Evolutionary conservation across 768 basidiomycete genomes (phyloP).

Genomic region (Nidularia pulvinata): DNA sequence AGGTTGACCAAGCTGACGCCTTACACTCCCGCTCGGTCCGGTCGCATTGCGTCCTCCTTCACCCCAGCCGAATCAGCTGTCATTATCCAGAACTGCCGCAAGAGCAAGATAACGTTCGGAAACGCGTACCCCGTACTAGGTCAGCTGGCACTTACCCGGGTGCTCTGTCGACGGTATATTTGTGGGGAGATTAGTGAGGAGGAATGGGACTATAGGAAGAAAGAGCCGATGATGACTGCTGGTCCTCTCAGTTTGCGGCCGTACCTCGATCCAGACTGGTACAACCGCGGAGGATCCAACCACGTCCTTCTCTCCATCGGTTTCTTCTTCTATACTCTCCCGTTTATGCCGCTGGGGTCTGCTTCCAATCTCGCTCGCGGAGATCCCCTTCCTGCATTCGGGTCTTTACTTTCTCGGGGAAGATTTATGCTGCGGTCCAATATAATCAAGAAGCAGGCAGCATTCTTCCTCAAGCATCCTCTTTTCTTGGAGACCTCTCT

Average conservation of each 20-base stretch:
- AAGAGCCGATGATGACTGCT: constrained; percentile 43
- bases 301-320: background rate
- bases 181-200: constrained; percentile 43
- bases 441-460: constrained; percentile 31
- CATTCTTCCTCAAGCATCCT: constrained; percentile 34
- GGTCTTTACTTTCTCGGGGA: constrained; percentile 36
- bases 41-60: constrained; percentile 15
- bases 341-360: constrained; percentile 14
- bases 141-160: constrained; percentile 51
- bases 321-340: background rate
- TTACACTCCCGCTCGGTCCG: constrained; percentile 32
- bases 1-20: constrained; percentile 29
- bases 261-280: constrained; percentile 12
- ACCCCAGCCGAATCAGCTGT: constrained; percentile 21
- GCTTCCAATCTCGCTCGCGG: constrained; percentile 24
- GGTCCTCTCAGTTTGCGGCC: constrained; percentile 54
- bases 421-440: constrained; percentile 47
- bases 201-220: constrained; percentile 53
- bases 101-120: constrained; percentile 46
- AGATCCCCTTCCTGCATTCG: constrained; percentile 34
- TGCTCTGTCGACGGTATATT: constrained; percentile 45
- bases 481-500: constrained; percentile 41
- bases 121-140: constrained; percentile 45
- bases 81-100: constrained; percentile 38
- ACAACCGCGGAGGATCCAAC: background rate